phyloP scores from a whole-genome alignment of 192 early-diverging fungal species.

The Umbelopsis sp. region DNA sequence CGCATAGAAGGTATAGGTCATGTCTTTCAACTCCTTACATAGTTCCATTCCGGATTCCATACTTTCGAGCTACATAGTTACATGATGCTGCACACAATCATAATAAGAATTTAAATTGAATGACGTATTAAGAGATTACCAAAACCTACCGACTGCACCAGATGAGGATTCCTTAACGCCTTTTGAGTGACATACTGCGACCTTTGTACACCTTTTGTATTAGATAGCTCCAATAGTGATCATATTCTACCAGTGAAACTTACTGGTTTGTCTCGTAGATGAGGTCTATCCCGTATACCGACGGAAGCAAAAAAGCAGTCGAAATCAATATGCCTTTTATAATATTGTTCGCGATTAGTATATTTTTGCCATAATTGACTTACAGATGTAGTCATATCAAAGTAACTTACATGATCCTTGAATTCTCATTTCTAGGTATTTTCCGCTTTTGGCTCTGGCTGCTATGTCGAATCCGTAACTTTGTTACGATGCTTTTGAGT shows the following conservation, averaged over 20 bases:
- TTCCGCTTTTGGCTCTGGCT: background rate
- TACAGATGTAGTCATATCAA: no score
- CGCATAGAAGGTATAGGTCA: background rate
- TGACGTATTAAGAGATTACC: background rate
- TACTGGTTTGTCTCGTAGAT: conserved; percentile 67
- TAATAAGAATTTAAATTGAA: background rate
- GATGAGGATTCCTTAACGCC: conserved; percentile 29
- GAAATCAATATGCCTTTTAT: conserved; percentile 80
- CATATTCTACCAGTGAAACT: conserved; percentile 48
- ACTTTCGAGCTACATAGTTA: conserved; percentile 82
- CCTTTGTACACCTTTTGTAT: background rate
- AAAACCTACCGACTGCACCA: conserved; percentile 42
- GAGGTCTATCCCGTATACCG: conserved; percentile 67
- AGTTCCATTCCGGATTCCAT: conserved; percentile 82
- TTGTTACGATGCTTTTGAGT: conserved; percentile 64
- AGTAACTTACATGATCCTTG: conserved; percentile 52
- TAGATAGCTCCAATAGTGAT: background rate
- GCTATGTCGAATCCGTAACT: background rate
- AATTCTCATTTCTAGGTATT: conserved; percentile 7
- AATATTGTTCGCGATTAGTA: background rate
- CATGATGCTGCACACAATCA: conserved; percentile 71
- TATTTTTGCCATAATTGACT: background rate
- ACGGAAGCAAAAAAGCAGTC: conserved; percentile 96
- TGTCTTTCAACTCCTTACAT: conserved; percentile 27
- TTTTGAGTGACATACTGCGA: conserved; percentile 39